These are phyloP conservation scores for Teratosphaeriaceae sp. DNA, from an alignment of 2,329 filamentous ascomycete species.

Conservation along the genomic window DNA sequence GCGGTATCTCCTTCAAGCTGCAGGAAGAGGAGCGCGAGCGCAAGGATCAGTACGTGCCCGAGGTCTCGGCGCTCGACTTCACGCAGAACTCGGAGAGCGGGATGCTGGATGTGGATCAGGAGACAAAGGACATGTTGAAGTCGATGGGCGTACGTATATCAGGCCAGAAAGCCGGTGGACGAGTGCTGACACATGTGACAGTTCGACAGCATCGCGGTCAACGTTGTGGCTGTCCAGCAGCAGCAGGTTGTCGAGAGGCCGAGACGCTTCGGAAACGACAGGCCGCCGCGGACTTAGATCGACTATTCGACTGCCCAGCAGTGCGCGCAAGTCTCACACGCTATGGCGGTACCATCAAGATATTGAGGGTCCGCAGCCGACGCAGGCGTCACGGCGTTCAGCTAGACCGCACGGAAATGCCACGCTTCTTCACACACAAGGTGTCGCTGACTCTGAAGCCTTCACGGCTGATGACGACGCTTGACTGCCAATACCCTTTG, in stretches of 20 bases:
- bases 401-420: conserved; percentile 8
- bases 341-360: neutral
- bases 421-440: conserved; percentile 45
- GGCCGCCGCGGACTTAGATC: conserved; percentile 32
- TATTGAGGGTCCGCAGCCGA: neutral
- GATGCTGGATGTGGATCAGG: conserved; percentile 87
- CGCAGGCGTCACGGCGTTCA: conserved; percentile 7
- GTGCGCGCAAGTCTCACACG: neutral
- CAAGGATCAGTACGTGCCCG: conserved; percentile 99
- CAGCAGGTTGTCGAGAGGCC: conserved; percentile 78
- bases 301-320: neutral
- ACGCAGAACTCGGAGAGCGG: conserved; percentile 88
- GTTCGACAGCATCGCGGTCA: conserved; percentile 98
- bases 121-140: conserved; percentile 99
- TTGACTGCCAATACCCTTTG: conserved; percentile 72
- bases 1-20: conserved; percentile 99
- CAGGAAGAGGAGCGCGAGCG: conserved; percentile 99
- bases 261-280: conserved; percentile 65
- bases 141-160: conserved; percentile 80
- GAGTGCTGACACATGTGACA: conserved; percentile 35
- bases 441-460: conserved; percentile 78
- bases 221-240: conserved; percentile 85
- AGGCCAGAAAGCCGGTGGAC: no score
- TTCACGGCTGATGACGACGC: conserved; percentile 59
- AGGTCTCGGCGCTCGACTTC: conserved; percentile 98